A percentile compares a stretch with the other conserved stretches of the same genome.
phyloP scores from a whole-genome alignment of 495 filamentous ascomycete species.

The Penicillium antarcticum region DNA sequence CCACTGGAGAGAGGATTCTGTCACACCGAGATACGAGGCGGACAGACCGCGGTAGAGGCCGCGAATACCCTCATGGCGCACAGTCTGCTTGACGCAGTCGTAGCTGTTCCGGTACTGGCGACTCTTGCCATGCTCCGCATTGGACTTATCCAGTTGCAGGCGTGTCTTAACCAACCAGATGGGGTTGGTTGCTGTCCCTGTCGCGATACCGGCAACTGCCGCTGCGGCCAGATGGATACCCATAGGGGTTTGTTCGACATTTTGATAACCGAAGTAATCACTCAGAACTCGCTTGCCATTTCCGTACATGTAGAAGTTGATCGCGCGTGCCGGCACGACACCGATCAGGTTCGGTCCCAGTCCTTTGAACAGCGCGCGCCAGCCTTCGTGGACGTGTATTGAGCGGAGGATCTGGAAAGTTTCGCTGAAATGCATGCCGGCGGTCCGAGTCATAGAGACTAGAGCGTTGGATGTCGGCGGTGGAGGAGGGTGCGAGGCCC shows the following conservation, averaged over 20 bases:
- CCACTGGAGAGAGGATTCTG: slow-evolving; percentile 56
- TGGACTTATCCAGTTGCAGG: slow-evolving; percentile 52
- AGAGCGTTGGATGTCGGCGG: slow-evolving; percentile 34
- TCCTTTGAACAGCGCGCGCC: slow-evolving; percentile 57
- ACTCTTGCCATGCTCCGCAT: slow-evolving; percentile 37
- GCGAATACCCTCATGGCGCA: slow-evolving; percentile 50
- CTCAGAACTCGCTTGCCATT: slow-evolving; percentile 53
- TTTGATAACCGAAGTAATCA: slow-evolving; percentile 37
- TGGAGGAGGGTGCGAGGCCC: slow-evolving; percentile 41
- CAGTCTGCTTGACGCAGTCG: slow-evolving; percentile 53
- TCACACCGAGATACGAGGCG: slow-evolving; percentile 55
- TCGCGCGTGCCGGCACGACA: slow-evolving; percentile 55
- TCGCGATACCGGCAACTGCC: slow-evolving; percentile 52
- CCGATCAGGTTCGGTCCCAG: slow-evolving; percentile 56
- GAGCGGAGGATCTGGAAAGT: slow-evolving; percentile 56
- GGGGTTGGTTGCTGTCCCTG: slow-evolving; percentile 58
- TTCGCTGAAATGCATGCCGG: slow-evolving; percentile 49
- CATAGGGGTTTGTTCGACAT: slow-evolving; percentile 43
- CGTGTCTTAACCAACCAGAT: slow-evolving; percentile 62
- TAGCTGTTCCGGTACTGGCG: slow-evolving; percentile 53
- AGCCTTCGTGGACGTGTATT: slow-evolving; percentile 52
- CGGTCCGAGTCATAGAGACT: slow-evolving; percentile 42
- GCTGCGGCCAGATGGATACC: slow-evolving; percentile 50
- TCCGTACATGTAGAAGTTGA: slow-evolving; percentile 59
- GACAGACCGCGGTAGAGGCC: slow-evolving; percentile 54